Percentiles rank a stretch among this genome's conserved stretches.
Evolutionary conservation across 805 yeast species (phyloP).

Genomic region (Zygotorulaspora danielsina): DNA sequence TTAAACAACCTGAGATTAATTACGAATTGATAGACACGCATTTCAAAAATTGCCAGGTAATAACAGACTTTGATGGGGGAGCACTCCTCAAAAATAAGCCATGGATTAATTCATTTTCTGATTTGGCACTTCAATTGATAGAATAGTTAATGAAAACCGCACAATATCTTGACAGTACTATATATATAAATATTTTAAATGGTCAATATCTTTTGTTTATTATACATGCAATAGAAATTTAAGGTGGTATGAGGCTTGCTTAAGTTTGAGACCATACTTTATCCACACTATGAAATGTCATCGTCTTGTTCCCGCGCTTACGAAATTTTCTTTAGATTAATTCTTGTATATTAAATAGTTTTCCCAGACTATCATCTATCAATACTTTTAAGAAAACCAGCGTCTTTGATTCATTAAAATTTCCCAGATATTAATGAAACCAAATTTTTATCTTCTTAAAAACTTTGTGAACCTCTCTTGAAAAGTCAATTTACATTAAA

Average conservation of each 20-base stretch:
- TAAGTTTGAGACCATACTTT: too few relatives aligned
- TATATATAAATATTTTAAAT: slow-evolving; percentile 2
- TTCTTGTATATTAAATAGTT: slow-evolving; percentile 4
- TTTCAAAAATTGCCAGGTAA: slow-evolving; percentile 20
- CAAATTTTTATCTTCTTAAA: too few relatives aligned
- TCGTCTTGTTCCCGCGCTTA: background rate
- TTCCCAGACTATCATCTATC: slow-evolving; percentile 14
- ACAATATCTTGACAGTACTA: background rate
- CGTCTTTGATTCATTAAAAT: slow-evolving; percentile 5
- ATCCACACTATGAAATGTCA: too few relatives aligned
- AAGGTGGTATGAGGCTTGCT: slow-evolving; percentile 3
- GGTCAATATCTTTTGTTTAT: slow-evolving; percentile 4
- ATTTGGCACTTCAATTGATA: slow-evolving; percentile 43
- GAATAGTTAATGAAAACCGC: slow-evolving; percentile 9
- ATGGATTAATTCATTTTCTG: slow-evolving; percentile 54
- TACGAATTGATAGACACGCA: slow-evolving; percentile 20
- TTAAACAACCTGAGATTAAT: slow-evolving; percentile 21
- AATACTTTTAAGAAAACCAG: background rate
- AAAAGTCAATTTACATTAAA: too few relatives aligned
- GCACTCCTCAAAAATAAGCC: slow-evolving; percentile 21
- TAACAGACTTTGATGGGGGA: slow-evolving; percentile 28
- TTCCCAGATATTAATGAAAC: slow-evolving; percentile 11
- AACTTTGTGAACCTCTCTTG: too few relatives aligned
- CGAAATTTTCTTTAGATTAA: background rate
- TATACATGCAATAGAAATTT: slow-evolving; percentile 5